Evolutionary conservation across 495 filamentous ascomycete species (phyloP).

Genomic region (Neurospora sp.): DNA sequence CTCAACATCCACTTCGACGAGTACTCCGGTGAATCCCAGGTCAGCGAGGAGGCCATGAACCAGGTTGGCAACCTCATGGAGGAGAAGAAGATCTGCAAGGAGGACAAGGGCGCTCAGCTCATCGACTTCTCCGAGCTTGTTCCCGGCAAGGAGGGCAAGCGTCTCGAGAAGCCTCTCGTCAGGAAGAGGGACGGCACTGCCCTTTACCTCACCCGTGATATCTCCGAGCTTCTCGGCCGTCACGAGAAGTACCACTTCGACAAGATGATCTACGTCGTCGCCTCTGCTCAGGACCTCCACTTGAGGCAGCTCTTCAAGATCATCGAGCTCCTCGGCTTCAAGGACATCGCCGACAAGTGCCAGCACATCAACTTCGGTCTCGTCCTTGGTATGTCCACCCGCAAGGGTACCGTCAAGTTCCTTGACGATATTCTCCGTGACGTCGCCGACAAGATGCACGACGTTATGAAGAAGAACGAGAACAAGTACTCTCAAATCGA

Average conservation of each 20-base stretch:
- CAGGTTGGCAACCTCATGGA: slow-evolving; percentile 53
- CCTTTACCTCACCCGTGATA: slow-evolving; percentile 57
- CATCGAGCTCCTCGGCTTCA: slow-evolving; percentile 47
- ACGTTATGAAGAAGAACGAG: slow-evolving; percentile 53
- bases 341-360: slow-evolving; percentile 45
- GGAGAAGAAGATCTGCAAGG: slow-evolving; percentile 62
- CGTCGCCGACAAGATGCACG: slow-evolving; percentile 54
- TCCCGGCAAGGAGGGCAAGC: slow-evolving; percentile 47
- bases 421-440: slow-evolving; percentile 54
- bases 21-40: slow-evolving; percentile 91
- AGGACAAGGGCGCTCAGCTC: slow-evolving; percentile 80
- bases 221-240: slow-evolving; percentile 50
- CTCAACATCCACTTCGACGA: slow-evolving; percentile 85
- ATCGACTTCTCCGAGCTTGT: slow-evolving; percentile 77
- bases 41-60: slow-evolving; percentile 74
- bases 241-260: slow-evolving; percentile 56
- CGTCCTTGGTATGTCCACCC: slow-evolving; percentile 54
- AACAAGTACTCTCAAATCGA: slow-evolving; percentile 51
- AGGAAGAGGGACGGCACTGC: slow-evolving; percentile 53
- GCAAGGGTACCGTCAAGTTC: slow-evolving; percentile 45
- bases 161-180: slow-evolving; percentile 45
- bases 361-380: slow-evolving; percentile 57
- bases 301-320: slow-evolving; percentile 58
- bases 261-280: slow-evolving; percentile 61
- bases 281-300: slow-evolving; percentile 50